Conservation (phyloP, 371 early-diverging fungal species). For the Globomyces sp. region DNA sequence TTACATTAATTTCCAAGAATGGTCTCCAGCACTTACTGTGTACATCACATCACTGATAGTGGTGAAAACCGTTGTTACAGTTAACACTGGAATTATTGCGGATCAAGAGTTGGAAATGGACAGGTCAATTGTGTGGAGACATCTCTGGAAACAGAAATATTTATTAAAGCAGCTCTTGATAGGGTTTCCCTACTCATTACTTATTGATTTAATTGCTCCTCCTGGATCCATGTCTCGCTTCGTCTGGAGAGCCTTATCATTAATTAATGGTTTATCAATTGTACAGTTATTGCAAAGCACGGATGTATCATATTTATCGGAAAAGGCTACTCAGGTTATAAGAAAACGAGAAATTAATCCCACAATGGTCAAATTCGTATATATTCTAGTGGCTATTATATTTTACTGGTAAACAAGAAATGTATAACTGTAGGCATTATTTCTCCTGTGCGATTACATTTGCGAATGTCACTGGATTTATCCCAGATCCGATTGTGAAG, state of each 20-base stretch:
- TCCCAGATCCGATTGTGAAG: not conserved
- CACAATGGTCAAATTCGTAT: conserved; percentile 3
- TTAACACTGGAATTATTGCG: conserved; percentile 14
- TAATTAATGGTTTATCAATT: conserved; percentile 4
- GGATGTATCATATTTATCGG: conserved; percentile 8
- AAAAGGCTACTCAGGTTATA: conserved; percentile 8
- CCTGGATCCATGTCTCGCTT: not conserved
- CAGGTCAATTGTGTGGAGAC: not conserved
- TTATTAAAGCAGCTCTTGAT: not conserved
- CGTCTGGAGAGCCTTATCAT: not conserved
- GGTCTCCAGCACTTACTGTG: conserved; percentile 2
- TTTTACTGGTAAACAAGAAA: conserved; percentile 3
- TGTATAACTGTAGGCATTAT: not conserved
- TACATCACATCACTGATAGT: not conserved
- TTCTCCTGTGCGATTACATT: not conserved
- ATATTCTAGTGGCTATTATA: conserved; percentile 1
- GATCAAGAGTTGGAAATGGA: conserved; percentile 18
- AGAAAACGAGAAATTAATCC: conserved; percentile 8
- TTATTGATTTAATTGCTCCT: conserved; percentile 2
- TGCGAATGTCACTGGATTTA: not conserved
- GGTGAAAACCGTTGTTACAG: not conserved
- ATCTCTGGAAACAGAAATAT: conserved; percentile 1
- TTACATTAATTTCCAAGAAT: not conserved
- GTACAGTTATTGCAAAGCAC: conserved; percentile 1
- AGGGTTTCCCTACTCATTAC: conserved; percentile 9